Evolutionary conservation across 768 basidiomycete species (phyloP), one percentile per base, ranked within the genome.

Genomic region (Calocera cornea): DNA sequence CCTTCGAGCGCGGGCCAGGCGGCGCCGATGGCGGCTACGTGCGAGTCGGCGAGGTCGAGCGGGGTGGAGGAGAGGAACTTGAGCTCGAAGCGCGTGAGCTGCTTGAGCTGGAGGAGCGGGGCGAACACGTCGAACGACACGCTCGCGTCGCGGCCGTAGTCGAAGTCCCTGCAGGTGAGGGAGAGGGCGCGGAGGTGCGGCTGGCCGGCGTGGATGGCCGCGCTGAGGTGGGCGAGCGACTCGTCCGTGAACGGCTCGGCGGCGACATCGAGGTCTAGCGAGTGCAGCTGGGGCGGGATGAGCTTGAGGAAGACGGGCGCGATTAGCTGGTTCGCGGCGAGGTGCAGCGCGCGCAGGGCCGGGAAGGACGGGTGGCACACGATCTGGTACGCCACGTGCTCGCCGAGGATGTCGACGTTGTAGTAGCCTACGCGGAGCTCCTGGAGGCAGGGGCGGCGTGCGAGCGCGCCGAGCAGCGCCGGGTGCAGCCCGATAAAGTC

Each of bases 341-440:
- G 54, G 54, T 60, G 54, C 14, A 60, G 54, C 27, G 54, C 14
- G 31, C 54, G 54, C 14, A 60, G 54, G 7, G 54, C 54, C 14
- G 54, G 54, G 54, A 60, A 60, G 24, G 54, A 33, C 2, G 54
- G 54, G 54, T 60, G 54, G 54, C 24, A 60, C 54, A 60, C 27
- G 54, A 60, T 12, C 31, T 60, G 54, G 54, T 60, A 60, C 14
- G 54, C 24, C 11, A 60, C 54, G 14, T 60, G 54, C 54, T 60
- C 54, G 54, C 54, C 54, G 54, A 60, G 24, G 54, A 60, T 60
- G 19, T 60, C 54, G 54, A 60, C 54, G 54, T 60, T 60, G 54
- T 60, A 60, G 54, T 60, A 60, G 7, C 54, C 54, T 31, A 60
- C 54, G 14, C 54, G 2, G 24, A 60, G 31, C 31, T 60, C 54